Evolutionary conservation across 768 basidiomycete species (phyloP).

Genomic region (Tylopilus intermedius): DNA sequence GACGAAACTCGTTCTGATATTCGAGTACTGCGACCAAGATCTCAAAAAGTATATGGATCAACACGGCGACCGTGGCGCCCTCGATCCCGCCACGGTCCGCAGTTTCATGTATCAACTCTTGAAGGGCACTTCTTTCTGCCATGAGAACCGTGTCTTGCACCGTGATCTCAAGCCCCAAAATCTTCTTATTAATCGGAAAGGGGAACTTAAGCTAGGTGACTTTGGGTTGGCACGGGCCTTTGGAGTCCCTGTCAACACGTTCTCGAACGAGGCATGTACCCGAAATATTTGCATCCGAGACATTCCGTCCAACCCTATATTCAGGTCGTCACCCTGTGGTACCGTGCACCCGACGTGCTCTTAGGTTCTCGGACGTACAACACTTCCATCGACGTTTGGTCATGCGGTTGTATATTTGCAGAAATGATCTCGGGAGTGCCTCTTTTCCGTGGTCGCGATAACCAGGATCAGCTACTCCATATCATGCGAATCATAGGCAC

Average conservation of each 20-base stretch:
- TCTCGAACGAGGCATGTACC: constrained; percentile 80
- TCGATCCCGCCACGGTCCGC: constrained; percentile 82
- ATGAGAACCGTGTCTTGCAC: constrained; percentile 96
- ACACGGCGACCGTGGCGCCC: constrained; percentile 90
- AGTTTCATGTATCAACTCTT: constrained; percentile 98
- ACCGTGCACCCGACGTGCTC: constrained; percentile 95
- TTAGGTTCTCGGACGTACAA: constrained; percentile 96
- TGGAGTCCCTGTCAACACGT: constrained; percentile 98
- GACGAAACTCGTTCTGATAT: constrained; percentile 95
- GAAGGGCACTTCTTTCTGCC: constrained; percentile 96
- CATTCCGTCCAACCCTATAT: constrained; percentile 3
- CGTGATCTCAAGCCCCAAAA: constrained; percentile 99
- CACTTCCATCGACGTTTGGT: constrained; percentile 99
- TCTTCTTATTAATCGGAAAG: constrained; percentile 92
- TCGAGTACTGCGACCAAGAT: constrained; percentile 98
- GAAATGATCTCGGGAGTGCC: constrained; percentile 99
- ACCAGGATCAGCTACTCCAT: constrained; percentile 94
- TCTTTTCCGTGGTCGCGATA: constrained; percentile 93
- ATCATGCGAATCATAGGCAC: constrained; percentile 98
- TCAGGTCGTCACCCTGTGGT: constrained; percentile 97
- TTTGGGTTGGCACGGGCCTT: constrained; percentile 97
- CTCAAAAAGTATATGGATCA: constrained; percentile 99
- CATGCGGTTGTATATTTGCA: constrained; percentile 97
- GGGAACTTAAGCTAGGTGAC: constrained; percentile 95
- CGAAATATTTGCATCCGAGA: neutral